Conservation (phyloP, 305 asterid species). For the Lippia alba region DNA sequence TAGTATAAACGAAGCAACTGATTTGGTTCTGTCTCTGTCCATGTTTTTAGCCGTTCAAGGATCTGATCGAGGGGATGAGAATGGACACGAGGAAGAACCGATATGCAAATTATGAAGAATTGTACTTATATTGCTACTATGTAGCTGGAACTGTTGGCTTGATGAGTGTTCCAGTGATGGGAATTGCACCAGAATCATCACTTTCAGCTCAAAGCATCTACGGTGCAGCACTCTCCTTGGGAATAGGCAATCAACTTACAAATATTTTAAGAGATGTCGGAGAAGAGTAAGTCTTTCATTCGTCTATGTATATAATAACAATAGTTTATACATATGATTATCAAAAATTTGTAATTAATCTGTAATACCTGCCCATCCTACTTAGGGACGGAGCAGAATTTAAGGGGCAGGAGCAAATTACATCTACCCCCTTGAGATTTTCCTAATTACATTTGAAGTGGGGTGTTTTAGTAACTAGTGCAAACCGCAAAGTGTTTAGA, state of each 20-base stretch:
- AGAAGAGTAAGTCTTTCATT: conserved; percentile 63
- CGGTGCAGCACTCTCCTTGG: conserved; percentile 60
- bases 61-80: conserved; percentile 91
- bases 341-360: no score
- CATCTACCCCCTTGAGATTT: no score
- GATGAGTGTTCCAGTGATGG: conserved; percentile 89
- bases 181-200: conserved; percentile 72
- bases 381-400: no score
- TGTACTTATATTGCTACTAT: conserved; percentile 71
- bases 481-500: no score
- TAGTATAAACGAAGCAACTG: neutral
- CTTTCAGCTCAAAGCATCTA: conserved; percentile 59
- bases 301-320: neutral
- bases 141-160: conserved; percentile 88
- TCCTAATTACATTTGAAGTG: no score
- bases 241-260: conserved; percentile 80
- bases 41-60: conserved; percentile 67
- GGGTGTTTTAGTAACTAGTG: no score
- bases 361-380: no score
- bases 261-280: conserved; percentile 87
- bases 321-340: no score
- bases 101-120: conserved; percentile 66
- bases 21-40: neutral
- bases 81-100: conserved; percentile 73
- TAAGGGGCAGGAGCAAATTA: no score